These are phyloP conservation scores for Pythium dissotocum DNA, from an alignment of 352 stramenopile species.

Conservation along the genomic window DNA sequence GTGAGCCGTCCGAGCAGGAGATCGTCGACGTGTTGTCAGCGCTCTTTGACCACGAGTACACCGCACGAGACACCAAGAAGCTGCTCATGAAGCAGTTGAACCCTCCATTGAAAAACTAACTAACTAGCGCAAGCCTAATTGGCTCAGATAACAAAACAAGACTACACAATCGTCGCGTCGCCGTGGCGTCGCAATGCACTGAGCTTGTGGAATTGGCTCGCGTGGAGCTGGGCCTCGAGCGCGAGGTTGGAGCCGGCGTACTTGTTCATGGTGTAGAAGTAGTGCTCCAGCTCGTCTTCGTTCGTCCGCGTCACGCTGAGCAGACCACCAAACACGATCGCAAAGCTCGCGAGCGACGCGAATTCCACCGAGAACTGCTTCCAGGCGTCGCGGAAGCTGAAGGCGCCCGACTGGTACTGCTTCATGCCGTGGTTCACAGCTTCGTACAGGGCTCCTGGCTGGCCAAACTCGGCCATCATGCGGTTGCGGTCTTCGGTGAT, in stretches of 20 bases:
- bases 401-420: constrained; percentile 34
- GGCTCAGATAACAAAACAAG: neutral
- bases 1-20: neutral
- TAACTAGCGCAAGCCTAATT: neutral
- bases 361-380: constrained; percentile 39
- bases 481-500: constrained; percentile 61
- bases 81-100: constrained; percentile 41
- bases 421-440: constrained; percentile 37
- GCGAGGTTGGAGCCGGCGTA: constrained; percentile 34
- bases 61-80: constrained; percentile 49
- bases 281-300: constrained; percentile 27
- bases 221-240: constrained; percentile 42
- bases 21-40: constrained; percentile 35
- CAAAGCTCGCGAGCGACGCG: constrained; percentile 42
- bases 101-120: constrained; percentile 22
- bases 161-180: constrained; percentile 36
- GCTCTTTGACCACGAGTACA: constrained; percentile 52
- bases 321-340: constrained; percentile 40
- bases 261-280: constrained; percentile 17
- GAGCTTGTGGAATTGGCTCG: constrained; percentile 40
- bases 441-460: constrained; percentile 45
- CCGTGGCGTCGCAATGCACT: constrained; percentile 36
- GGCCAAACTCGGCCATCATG: constrained; percentile 45
- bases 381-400: constrained; percentile 41
- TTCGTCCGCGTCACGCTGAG: constrained; percentile 30